Percentiles rank a stretch among this genome's conserved stretches.
phyloP scores from a whole-genome alignment of 352 stramenopile genomes.

The Globisporangium barbulae region DNA sequence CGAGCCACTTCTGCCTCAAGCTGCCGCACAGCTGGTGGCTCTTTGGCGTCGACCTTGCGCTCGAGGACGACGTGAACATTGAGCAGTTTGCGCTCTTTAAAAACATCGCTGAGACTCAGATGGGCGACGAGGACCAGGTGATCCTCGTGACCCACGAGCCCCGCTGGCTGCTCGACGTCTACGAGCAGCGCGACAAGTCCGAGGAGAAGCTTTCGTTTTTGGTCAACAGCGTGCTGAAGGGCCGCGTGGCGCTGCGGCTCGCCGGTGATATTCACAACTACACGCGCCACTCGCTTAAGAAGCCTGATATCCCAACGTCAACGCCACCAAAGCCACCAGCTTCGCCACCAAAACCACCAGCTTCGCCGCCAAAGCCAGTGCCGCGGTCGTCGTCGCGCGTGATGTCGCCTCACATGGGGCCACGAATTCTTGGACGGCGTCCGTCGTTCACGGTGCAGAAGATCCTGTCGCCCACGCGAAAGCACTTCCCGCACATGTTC shows the following conservation, averaged over 20 bases:
- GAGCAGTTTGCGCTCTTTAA: constrained; percentile 93
- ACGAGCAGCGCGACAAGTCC: constrained; percentile 67
- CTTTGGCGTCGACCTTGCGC: constrained; percentile 87
- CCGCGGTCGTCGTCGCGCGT: constrained; percentile 1
- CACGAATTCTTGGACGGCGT: constrained; percentile 8
- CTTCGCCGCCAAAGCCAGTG: not conserved
- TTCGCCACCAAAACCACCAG: not conserved
- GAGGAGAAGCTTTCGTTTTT: constrained; percentile 80
- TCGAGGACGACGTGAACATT: constrained; percentile 92
- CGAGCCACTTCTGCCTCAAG: constrained; percentile 90
- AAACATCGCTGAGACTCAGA: constrained; percentile 66
- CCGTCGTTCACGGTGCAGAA: constrained; percentile 17
- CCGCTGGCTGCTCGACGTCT: constrained; percentile 89
- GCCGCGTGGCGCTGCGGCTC: constrained; percentile 70
- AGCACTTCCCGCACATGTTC: constrained; percentile 84
- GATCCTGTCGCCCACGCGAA: constrained; percentile 44
- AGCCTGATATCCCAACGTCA: not conserved
- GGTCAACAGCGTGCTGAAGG: constrained; percentile 70
- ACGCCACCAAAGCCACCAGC: not conserved
- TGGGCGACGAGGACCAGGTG: constrained; percentile 79
- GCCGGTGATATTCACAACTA: constrained; percentile 95
- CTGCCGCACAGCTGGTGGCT: constrained; percentile 92
- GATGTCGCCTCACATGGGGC: constrained; percentile 16
- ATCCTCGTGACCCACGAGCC: constrained; percentile 92
- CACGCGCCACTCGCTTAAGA: constrained; percentile 71